These are phyloP conservation scores for Cryoendolithus antarcticus DNA, from an alignment of 2,329 filamentous ascomycete genomes.

Conservation along the genomic window DNA sequence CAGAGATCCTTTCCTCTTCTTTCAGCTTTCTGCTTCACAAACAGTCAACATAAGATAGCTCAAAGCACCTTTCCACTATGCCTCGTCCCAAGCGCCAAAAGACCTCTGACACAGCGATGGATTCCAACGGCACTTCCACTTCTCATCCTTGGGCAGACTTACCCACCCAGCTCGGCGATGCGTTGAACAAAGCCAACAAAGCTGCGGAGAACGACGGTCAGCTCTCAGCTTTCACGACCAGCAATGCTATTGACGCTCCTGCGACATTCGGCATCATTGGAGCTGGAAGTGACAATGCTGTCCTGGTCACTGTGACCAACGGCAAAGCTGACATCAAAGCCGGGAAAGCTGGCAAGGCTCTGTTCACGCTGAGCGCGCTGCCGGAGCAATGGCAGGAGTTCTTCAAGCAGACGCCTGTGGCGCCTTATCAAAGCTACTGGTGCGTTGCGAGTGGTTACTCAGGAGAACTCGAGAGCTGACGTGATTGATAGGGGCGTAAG, in stretches of 20 bases:
- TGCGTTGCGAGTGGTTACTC: constrained; percentile 11
- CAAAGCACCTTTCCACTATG: background rate
- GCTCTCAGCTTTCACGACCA: constrained; percentile 19
- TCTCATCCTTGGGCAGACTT: constrained; percentile 20
- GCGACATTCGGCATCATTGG: constrained; percentile 23
- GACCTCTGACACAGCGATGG: constrained; percentile 3
- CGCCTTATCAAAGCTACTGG: constrained; percentile 36
- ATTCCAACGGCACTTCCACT: background rate
- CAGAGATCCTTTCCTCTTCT: too few relatives aligned
- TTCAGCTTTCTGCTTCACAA: too few relatives aligned
- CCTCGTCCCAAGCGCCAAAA: constrained; percentile 6
- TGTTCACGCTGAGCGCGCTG: constrained; percentile 29
- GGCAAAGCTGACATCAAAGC: constrained; percentile 15
- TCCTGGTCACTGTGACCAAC: constrained; percentile 20
- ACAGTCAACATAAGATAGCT: too few relatives aligned
- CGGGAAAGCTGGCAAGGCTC: constrained; percentile 13
- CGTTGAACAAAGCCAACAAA: constrained; percentile 18
- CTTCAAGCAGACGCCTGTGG: constrained; percentile 31
- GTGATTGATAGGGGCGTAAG: constrained; percentile 3
- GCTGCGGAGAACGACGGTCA: constrained; percentile 16
- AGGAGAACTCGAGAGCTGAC: background rate
- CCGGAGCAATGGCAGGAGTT: constrained; percentile 36
- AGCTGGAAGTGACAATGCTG: constrained; percentile 15
- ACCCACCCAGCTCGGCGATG: constrained; percentile 13
- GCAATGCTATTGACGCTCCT: constrained; percentile 17